Evolutionary conservation across 2,329 filamentous ascomycete genomes (phyloP).

Genomic region (Trichophaea hybrida): DNA sequence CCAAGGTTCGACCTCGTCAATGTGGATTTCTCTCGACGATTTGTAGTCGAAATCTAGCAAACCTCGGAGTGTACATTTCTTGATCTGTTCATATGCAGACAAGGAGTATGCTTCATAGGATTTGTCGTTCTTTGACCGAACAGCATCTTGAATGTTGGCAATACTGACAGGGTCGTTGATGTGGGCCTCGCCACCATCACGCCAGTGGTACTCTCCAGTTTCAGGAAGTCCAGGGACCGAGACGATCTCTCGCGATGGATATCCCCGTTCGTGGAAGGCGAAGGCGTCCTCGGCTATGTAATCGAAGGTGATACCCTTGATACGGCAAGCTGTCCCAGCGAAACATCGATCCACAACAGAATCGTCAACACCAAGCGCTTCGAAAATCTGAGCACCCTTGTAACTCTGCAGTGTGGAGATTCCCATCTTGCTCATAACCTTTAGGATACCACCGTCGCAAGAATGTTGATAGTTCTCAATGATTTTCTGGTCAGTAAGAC

Average conservation of each 20-base stretch:
- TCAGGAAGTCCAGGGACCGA: slow-evolving; percentile 69
- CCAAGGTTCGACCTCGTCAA: slow-evolving; percentile 96
- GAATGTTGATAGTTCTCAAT: slow-evolving; percentile 96
- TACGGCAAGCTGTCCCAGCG: slow-evolving; percentile 82
- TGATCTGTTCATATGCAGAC: slow-evolving; percentile 90
- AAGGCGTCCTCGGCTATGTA: slow-evolving; percentile 88
- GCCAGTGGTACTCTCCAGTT: slow-evolving; percentile 96
- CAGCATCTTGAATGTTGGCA: slow-evolving; percentile 92
- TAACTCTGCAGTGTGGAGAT: slow-evolving; percentile 93
- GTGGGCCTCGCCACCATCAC: slow-evolving; percentile 87
- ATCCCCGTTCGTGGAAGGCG: slow-evolving; percentile 87
- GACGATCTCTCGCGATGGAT: slow-evolving; percentile 63
- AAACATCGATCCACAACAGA: slow-evolving; percentile 88
- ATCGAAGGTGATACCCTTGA: slow-evolving; percentile 87
- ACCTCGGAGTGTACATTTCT: slow-evolving; percentile 85
- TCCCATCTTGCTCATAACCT: slow-evolving; percentile 99
- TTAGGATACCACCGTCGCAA: slow-evolving; percentile 87
- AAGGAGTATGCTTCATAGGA: slow-evolving; percentile 93
- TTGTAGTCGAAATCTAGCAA: slow-evolving; percentile 95
- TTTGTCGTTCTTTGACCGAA: slow-evolving; percentile 94
- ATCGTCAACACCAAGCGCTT: slow-evolving; percentile 86
- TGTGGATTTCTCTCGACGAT: slow-evolving; percentile 66
- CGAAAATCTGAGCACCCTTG: slow-evolving; percentile 96
- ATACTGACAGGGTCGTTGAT: slow-evolving; percentile 91
- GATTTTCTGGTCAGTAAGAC: slow-evolving; percentile 63